Evolutionary conservation across 371 early-diverging fungal genomes (phyloP).

Genomic region (Actinomortierella ambigua): DNA sequence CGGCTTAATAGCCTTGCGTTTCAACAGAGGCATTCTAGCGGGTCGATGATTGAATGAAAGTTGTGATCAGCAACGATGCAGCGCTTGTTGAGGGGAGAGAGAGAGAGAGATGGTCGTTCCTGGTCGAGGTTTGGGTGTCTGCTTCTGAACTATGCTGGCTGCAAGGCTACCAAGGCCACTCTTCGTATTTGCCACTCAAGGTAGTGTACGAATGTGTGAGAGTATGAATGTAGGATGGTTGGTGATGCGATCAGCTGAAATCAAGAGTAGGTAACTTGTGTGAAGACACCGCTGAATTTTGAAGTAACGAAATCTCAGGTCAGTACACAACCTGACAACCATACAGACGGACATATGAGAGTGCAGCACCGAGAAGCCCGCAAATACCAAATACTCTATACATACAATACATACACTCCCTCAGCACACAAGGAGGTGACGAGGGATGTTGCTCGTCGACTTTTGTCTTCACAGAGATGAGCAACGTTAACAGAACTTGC

Average conservation of each 20-base stretch:
- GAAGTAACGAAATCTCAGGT: too few relatives aligned
- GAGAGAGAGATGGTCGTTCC: not conserved
- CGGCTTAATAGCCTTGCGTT: constrained; percentile 57
- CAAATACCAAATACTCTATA: too few relatives aligned
- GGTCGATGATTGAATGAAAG: not conserved
- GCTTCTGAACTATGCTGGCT: not conserved
- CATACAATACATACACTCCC: too few relatives aligned
- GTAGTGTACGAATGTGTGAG: not conserved
- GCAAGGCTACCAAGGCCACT: not conserved
- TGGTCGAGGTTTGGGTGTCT: not conserved
- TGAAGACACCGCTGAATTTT: too few relatives aligned
- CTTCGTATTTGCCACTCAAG: not conserved
- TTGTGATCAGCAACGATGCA: too few relatives aligned
- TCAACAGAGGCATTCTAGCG: constrained; percentile 61
- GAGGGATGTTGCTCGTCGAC: too few relatives aligned
- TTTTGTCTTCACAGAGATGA: too few relatives aligned
- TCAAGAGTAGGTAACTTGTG: not conserved
- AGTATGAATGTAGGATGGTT: not conserved
- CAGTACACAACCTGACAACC: too few relatives aligned
- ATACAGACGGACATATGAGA: too few relatives aligned
- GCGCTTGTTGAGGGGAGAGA: constrained; percentile 5
- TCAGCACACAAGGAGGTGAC: too few relatives aligned
- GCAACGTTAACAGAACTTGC: too few relatives aligned
- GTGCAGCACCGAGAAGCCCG: too few relatives aligned
- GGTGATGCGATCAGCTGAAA: not conserved